Percentiles rank a stretch among this genome's conserved stretches.
Evolutionary conservation across 768 basidiomycete genomes (phyloP).

Genomic region (Suillus luteus): DNA sequence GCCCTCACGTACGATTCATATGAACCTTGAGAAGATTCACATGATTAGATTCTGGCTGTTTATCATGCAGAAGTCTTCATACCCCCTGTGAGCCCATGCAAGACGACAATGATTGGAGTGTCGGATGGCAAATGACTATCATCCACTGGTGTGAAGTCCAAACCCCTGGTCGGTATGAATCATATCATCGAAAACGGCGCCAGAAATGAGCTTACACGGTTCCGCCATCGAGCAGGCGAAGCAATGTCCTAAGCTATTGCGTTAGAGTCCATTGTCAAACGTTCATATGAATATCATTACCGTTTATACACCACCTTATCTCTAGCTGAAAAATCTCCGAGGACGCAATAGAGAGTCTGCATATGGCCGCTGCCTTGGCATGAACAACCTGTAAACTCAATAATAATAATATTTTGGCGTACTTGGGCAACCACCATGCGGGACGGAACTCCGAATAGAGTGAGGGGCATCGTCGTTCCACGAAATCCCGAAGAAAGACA

Average conservation of each 20-base stretch:
- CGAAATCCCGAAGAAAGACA: constrained; percentile 31
- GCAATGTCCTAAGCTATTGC: constrained; percentile 23
- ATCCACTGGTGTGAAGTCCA: constrained; percentile 35
- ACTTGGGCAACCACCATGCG: constrained; percentile 38
- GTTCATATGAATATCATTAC: constrained; percentile 11
- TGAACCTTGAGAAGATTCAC: constrained; percentile 54
- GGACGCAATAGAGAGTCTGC: constrained; percentile 34
- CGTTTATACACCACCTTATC: constrained; percentile 35
- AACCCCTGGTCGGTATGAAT: constrained; percentile 24
- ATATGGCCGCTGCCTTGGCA: constrained; percentile 30
- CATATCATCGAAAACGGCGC: constrained; percentile 4
- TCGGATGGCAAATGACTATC: constrained; percentile 21
- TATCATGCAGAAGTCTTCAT: constrained; percentile 9
- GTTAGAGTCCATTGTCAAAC: constrained; percentile 16
- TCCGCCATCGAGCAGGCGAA: constrained; percentile 34
- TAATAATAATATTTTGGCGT: constrained; percentile 7
- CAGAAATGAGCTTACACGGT: constrained; percentile 30
- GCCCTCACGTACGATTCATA: constrained; percentile 90
- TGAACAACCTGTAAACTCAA: constrained; percentile 19
- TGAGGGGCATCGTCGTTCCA: constrained; percentile 34
- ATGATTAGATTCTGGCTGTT: constrained; percentile 5
- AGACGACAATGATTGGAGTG: constrained; percentile 35
- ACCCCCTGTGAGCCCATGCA: constrained; percentile 37
- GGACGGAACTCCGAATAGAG: constrained; percentile 30
- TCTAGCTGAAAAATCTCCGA: constrained; percentile 34